phyloP scores from a whole-genome alignment of 768 basidiomycete genomes.

The Pisolithus marmoratus region DNA sequence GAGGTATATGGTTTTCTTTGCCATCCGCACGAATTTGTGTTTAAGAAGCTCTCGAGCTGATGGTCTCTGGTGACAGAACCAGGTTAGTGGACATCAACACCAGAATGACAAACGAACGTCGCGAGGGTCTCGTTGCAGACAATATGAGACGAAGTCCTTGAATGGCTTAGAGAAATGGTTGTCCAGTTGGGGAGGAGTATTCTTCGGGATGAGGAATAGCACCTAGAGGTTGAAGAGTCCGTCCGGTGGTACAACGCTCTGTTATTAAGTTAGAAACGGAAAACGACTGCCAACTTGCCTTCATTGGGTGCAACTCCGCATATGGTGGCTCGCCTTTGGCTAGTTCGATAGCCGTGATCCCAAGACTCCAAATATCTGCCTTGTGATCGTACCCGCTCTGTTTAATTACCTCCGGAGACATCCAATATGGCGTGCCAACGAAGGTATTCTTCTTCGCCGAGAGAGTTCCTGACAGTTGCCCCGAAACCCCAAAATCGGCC shows the following conservation, averaged over 20 bases:
- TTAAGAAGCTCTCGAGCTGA: conserved; percentile 92
- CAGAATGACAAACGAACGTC: conserved; percentile 36
- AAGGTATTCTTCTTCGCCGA: conserved; percentile 98
- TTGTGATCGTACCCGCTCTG: conserved; percentile 99
- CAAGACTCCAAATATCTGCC: conserved; percentile 98
- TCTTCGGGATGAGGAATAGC: conserved; percentile 97
- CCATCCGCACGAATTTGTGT: conserved; percentile 93
- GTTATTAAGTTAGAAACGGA: neutral
- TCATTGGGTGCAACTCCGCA: conserved; percentile 98
- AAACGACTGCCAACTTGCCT: conserved; percentile 45
- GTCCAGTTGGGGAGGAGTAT: conserved; percentile 87
- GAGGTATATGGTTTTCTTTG: conserved; percentile 90
- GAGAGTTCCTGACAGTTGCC: conserved; percentile 89
- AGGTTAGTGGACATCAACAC: conserved; percentile 6
- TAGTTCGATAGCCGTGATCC: conserved; percentile 95
- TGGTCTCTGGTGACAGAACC: conserved; percentile 59
- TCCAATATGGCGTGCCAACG: conserved; percentile 98
- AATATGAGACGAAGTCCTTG: conserved; percentile 88
- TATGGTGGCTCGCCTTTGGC: conserved; percentile 98
- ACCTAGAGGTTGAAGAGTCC: conserved; percentile 45
- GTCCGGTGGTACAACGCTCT: neutral
- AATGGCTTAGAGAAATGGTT: conserved; percentile 90
- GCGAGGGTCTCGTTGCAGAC: conserved; percentile 90
- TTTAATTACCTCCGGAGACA: conserved; percentile 99
- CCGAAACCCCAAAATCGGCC: conserved; percentile 98